Conservation (phyloP, 192 early-diverging fungal species). For the Umbelopsis ramanniana region DNA sequence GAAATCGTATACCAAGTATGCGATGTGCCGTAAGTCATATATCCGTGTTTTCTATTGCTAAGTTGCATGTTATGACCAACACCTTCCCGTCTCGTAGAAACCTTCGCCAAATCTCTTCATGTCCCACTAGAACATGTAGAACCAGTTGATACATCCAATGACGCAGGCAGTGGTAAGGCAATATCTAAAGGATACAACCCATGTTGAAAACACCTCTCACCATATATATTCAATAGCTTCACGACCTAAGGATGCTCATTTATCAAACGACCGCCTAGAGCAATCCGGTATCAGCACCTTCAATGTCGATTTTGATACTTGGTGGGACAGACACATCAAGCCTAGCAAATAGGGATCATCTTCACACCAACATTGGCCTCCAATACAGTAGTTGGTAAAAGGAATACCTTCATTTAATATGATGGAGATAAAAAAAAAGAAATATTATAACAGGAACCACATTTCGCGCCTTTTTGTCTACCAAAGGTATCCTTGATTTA, state of each 20-base stretch:
- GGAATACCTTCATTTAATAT: not conserved
- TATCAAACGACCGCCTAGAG: conserved; percentile 63
- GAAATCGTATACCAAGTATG: conserved; percentile 70
- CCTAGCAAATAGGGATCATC: not conserved
- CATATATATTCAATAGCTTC: conserved; percentile 44
- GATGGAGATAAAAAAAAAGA: not conserved
- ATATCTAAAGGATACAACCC: not conserved
- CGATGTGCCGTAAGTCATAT: conserved; percentile 62
- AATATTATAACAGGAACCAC: not conserved
- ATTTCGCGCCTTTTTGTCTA: conserved; percentile 2
- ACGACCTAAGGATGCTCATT: conserved; percentile 66
- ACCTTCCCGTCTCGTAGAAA: conserved; percentile 36
- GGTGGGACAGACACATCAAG: conserved; percentile 46
- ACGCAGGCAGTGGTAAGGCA: conserved; percentile 33
- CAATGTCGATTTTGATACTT: conserved; percentile 57
- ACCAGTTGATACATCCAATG: conserved; percentile 38
- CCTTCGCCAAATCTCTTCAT: conserved; percentile 52
- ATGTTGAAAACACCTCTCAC: not conserved
- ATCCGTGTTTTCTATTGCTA: not conserved
- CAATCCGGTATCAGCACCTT: conserved; percentile 56
- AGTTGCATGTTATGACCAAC: not conserved
- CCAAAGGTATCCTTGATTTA: conserved; percentile 22
- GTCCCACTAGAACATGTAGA: conserved; percentile 55
- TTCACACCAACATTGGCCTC: not conserved
- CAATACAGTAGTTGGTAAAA: not conserved